Base-by-base conservation (phyloP, 305 asterid species). In the Fraxinus nigra region DNA sequence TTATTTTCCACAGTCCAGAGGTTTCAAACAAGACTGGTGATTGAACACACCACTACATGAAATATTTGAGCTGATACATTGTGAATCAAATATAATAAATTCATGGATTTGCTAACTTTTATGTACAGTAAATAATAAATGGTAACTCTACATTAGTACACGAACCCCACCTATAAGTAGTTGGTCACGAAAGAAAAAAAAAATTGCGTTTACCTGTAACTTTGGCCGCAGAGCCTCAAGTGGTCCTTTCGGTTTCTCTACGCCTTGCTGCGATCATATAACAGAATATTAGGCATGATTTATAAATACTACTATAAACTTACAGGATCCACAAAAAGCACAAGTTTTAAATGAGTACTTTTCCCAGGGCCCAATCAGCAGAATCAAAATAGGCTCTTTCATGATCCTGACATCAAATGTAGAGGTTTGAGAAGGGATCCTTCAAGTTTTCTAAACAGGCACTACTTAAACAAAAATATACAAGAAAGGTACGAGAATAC, bases 311-410 rank as follows among this genome's bases (percentile, higher is more conserved):
- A 4, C 65, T 30, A 78, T 20, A 78, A 82, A 75, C 63, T 56
- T 84, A 48, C 67, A 43, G 40, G 48, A 81, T 26, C 30, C 76
- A 81, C 40, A 59, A 69, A 32, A 32, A 37, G 18, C 28, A 32
- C 61, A 20, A 81, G 54, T 33, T 69, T 76, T 18, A 81, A 51
- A 14, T 26, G 40, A 84, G 61, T 89, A 95, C 98, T 97, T 95
- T 95, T 74, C 98, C 97, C 83, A 95, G 88, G 87, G 98, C 99
- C 99, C 99, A 95, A 79, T 95, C 99, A 87, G 99, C 99, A 85
- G 99, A 95, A 86, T 95, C 99, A 82, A 93, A 95, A 87, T 91
- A 95, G 72, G 99, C 99, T 72, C 98, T 96, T 78, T 95, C 99
- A 73, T 95, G 99, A 85, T 95, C 99, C 99, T 95, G 89, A 46